Base-by-base conservation (phyloP, 176 grass and related monocot species). In the Carex kokanica region DNA sequence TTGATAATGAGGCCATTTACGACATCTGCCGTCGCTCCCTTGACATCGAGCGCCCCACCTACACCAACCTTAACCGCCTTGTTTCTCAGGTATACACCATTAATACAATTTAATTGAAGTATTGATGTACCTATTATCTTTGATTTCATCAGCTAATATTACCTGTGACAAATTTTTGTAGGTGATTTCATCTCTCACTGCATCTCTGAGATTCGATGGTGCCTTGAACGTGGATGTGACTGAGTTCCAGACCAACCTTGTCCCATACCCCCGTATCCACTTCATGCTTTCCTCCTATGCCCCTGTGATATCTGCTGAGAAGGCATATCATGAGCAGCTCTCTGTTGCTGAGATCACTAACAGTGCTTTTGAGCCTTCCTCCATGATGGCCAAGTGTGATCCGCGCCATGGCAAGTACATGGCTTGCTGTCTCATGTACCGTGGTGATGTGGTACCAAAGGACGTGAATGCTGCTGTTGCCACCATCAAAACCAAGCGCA, bases 341-440 rank as follows among this genome's bases (percentile, higher is more conserved):
- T 82, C 59, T 81, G 78, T 81, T 60, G 78, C 78, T 60, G 78
- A 81, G 78, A 81, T 81, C 18, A 81, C 78, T 8, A 81, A 81
- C 78, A 81, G 78, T 60, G 78, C 78, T 12, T 81, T 81, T 61
- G 78, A 81, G 36, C 78, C 78, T 40, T 81, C 78, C 56, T 61
- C 57, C 32, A 81, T 81, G 78, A 81, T 81, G 78, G 78, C 78
- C 57, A 81, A 81, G 78, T 81, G 78, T 6, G 78, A 81, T 12
- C 78, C 78, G 8, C 55, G 78, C 5, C 78, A 81, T 25, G 78
- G 78, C 55, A 81, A 81, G 54, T 81, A 81, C 78, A 81, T 81
- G 78, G 78, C 78, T 15, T 81, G 78, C 21, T 81, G 78, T 21
- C 53, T 81, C 57, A 81, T 81, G 78, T 81, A 81, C 38, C 78